phyloP scores from a whole-genome alignment of 2,329 filamentous ascomycete genomes.

The Pseudocercospora pini-densiflorae region DNA sequence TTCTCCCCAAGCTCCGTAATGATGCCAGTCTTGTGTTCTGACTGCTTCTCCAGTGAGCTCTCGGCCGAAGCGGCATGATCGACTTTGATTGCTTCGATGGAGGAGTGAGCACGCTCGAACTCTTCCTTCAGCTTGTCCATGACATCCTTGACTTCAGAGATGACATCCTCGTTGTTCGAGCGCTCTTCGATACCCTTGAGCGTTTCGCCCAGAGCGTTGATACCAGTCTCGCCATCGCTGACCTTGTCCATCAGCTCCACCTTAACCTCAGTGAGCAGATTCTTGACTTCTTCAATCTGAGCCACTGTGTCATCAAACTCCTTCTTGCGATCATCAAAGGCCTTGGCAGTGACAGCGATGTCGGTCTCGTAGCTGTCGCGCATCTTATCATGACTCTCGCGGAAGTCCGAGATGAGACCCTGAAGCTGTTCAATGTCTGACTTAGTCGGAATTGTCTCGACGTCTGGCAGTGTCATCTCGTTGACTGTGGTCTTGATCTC shows the following conservation, averaged over 20 bases:
- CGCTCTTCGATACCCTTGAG: constrained; percentile 73
- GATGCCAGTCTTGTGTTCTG: constrained; percentile 61
- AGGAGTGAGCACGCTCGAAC: constrained; percentile 82
- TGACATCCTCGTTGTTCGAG: constrained; percentile 54
- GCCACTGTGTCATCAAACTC: constrained; percentile 81
- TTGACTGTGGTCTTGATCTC: constrained; percentile 82
- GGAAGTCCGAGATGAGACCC: constrained; percentile 55
- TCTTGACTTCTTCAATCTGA: constrained; percentile 77
- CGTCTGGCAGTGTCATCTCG: constrained; percentile 71
- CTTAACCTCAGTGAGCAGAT: constrained; percentile 77
- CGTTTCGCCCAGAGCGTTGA: constrained; percentile 61
- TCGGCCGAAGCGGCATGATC: constrained; percentile 69
- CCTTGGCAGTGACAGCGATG: constrained; percentile 74
- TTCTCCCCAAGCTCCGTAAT: constrained; percentile 60
- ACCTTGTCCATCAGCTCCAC: constrained; percentile 76
- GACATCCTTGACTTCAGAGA: constrained; percentile 61
- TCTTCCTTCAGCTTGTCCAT: constrained; percentile 78
- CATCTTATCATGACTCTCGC: constrained; percentile 67
- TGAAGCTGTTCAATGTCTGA: constrained; percentile 72
- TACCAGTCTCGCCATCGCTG: constrained; percentile 71
- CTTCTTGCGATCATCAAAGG: constrained; percentile 80
- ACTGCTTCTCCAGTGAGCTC: constrained; percentile 61
- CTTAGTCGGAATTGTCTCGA: constrained; percentile 73
- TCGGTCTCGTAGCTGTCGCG: constrained; percentile 75
- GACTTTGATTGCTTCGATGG: constrained; percentile 79